phyloP scores from a whole-genome alignment of 352 stramenopile genomes.

The Phytophthora uliginosa region DNA sequence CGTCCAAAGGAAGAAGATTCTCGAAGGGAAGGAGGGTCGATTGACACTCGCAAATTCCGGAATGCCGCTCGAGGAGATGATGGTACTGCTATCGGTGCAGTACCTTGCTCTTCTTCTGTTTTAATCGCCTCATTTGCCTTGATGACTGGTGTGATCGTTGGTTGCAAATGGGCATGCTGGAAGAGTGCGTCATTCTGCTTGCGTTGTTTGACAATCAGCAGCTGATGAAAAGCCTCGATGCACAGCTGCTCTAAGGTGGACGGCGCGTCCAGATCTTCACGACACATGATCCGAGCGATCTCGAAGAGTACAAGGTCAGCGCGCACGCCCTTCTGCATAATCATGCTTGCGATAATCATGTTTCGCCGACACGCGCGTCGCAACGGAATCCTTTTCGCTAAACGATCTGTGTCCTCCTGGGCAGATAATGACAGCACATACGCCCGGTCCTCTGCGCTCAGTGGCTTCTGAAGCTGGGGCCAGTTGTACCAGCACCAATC shows the following conservation, averaged over 20 bases:
- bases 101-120: slow-evolving; percentile 15
- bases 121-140: slow-evolving; percentile 21
- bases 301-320: slow-evolving; percentile 74
- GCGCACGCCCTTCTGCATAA: slow-evolving; percentile 82
- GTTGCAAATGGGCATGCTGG: slow-evolving; percentile 27
- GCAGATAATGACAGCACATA: slow-evolving; percentile 77
- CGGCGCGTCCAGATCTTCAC: slow-evolving; percentile 81
- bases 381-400: slow-evolving; percentile 81
- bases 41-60: slow-evolving; percentile 62
- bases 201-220: slow-evolving; percentile 49
- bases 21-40: slow-evolving; percentile 46
- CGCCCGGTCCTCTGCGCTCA: slow-evolving; percentile 65
- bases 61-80: slow-evolving; percentile 38
- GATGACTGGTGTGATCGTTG: slow-evolving; percentile 19
- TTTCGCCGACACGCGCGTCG: slow-evolving; percentile 80
- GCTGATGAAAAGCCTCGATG: slow-evolving; percentile 74
- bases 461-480: slow-evolving; percentile 89
- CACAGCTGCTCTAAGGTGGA: slow-evolving; percentile 77
- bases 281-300: slow-evolving; percentile 87
- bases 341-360: slow-evolving; percentile 83
- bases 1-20: slow-evolving; percentile 31
- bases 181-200: slow-evolving; percentile 35
- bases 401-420: slow-evolving; percentile 59
- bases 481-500: slow-evolving; percentile 99
- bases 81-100: slow-evolving; percentile 23